phyloP scores from a whole-genome alignment of 805 yeast genomes.

The Ogataea degrootiae region DNA sequence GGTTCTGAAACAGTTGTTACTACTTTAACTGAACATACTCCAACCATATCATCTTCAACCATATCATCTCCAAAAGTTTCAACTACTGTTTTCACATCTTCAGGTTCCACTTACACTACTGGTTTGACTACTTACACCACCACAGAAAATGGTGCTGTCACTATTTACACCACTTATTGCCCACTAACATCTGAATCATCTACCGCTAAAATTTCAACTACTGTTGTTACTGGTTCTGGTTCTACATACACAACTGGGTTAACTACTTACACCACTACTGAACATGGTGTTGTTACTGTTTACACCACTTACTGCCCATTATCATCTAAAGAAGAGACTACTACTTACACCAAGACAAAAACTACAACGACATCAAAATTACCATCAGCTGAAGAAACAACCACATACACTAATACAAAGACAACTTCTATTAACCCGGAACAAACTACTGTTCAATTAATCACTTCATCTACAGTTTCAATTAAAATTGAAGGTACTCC shows the following conservation, averaged over 20 bases:
- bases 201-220: not conserved
- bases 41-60: not conserved
- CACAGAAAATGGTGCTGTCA: conserved; percentile 8
- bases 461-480: conserved; percentile 15
- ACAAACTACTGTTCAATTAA: conserved; percentile 16
- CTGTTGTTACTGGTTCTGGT: conserved; percentile 2
- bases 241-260: conserved; percentile 7
- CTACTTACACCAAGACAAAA: conserved; percentile 1
- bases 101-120: conserved; percentile 6
- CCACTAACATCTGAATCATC: conserved; percentile 9
- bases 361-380: conserved; percentile 1
- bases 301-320: conserved; percentile 22
- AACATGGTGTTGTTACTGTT: conserved; percentile 12
- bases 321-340: conserved; percentile 6
- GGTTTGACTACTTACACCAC: conserved; percentile 13
- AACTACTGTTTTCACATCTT: conserved; percentile 2
- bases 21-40: too few relatives aligned
- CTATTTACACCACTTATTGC: conserved; percentile 16
- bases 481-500: conserved; percentile 14
- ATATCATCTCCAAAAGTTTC: not conserved
- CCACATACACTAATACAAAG: conserved; percentile 4
- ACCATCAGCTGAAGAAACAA: not conserved
- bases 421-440: not conserved
- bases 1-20: too few relatives aligned
- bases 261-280: conserved; percentile 9